Base-by-base conservation (phyloP, 2,329 filamentous ascomycete genomes). In the Fusarium heterosporum region DNA sequence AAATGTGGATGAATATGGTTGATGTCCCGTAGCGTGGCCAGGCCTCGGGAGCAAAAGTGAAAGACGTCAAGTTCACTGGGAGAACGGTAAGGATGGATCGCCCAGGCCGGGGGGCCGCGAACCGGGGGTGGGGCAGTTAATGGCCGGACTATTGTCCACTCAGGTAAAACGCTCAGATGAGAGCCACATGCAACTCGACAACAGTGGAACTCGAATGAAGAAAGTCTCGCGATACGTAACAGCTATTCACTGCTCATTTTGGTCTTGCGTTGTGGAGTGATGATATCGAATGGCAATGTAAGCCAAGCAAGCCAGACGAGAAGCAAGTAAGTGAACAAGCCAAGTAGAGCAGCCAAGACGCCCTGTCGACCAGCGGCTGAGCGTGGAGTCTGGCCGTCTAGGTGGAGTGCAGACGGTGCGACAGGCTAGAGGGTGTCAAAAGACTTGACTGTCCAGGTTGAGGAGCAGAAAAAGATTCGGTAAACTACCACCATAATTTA, bases 51-150 rank as follows among this genome's bases (percentile, higher is more conserved):
- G 62, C 51, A 64, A 67, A 68, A 65, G 71, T 73, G 71, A 70
- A 72, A 72, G 69, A 72, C 71, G 71, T 73, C 71, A 73, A 73
- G 71, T 71, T 70, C 55, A 46, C 55, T 52, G 66, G 61, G 57
- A 62, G 42, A 57, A 61, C 42, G 57, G 58, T 29, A 42, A 61
- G 67, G 71, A 73, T 72, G 69, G 65, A 62, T 67, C 64, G 64
- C 69, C 55, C 53, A 69, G 62, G 62, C 71, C 65, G 65, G 71
- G 71, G 63, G 71, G 59, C 68, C 67, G 71, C 67, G 56, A 72
- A 64, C 70, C 64, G 70, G 70, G 70, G 70, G 70, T 69, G 70
- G 70, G 70, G 70, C 46, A 72, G 65, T 61, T 53, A 58, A 57
- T 55, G 66, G 63, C 57, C 52, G 60, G 60, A 68, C 61, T 54